A percentile compares a stretch with the other conserved stretches of the same genome.
Evolutionary conservation across 208 protist species (phyloP).

Genomic region (Pavlovales sp.): DNA sequence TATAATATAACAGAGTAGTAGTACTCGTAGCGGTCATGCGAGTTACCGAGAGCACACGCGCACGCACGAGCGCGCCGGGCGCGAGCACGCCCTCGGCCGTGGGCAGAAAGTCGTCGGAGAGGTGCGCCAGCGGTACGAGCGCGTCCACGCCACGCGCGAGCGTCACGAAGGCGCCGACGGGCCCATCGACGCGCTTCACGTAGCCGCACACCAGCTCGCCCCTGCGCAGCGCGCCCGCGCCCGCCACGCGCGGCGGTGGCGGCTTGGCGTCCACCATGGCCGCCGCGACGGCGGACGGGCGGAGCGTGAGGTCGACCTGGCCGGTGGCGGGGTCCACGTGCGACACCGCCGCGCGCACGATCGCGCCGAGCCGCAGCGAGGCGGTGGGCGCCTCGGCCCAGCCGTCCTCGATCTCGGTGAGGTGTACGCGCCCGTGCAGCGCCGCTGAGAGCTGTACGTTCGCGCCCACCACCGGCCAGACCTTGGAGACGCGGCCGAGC

Average conservation of each 20-base stretch:
- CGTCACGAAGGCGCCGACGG: constrained; percentile 1
- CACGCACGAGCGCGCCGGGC: background rate
- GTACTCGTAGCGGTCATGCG: no score
- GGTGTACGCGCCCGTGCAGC: background rate
- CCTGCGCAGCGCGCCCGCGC: background rate
- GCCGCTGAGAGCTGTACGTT: background rate
- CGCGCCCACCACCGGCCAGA: background rate
- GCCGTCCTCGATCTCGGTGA: constrained; percentile 10
- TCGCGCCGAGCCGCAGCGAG: background rate
- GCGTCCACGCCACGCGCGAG: constrained; percentile 3
- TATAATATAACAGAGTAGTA: no score
- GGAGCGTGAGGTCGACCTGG: background rate
- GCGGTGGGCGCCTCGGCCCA: background rate
- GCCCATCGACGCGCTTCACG: background rate
- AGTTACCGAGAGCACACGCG: background rate
- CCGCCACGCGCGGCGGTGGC: background rate
- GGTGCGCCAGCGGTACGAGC: background rate
- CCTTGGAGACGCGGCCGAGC: background rate
- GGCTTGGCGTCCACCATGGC: background rate
- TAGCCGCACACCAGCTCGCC: constrained; percentile 32
- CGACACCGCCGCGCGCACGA: background rate
- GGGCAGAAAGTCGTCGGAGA: constrained; percentile 2
- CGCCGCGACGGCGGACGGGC: background rate
- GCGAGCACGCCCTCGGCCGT: background rate
- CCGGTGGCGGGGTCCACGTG: background rate